phyloP scores from a whole-genome alignment of 164 flowering plant genomes.

The Liriodendron chinense region DNA sequence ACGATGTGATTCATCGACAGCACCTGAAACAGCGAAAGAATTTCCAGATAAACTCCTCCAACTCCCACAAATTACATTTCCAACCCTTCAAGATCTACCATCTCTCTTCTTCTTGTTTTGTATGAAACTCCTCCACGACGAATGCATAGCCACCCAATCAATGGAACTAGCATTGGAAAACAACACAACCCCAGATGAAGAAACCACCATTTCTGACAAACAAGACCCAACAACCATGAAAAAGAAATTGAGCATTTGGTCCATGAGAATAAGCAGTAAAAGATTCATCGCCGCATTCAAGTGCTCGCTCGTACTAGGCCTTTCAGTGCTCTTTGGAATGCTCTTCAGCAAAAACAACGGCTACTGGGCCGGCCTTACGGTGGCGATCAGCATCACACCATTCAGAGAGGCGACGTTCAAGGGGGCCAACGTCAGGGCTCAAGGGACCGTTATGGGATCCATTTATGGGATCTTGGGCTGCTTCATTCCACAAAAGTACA shows the following conservation, averaged over 20 bases:
- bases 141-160: slow-evolving; percentile 15
- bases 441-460: slow-evolving; percentile 82
- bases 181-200: slow-evolving; percentile 2
- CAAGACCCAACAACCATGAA: slow-evolving; percentile 15
- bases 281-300: slow-evolving; percentile 62
- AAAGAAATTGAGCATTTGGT: slow-evolving; percentile 2
- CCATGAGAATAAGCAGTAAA: slow-evolving; percentile 13
- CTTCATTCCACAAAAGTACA: slow-evolving; percentile 47
- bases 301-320: slow-evolving; percentile 65
- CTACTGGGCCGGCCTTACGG: slow-evolving; percentile 72
- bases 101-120: slow-evolving; percentile 79
- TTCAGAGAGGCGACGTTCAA: slow-evolving; percentile 70
- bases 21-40: slow-evolving; percentile 35
- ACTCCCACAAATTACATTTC: slow-evolving; percentile 32
- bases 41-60: slow-evolving; percentile 26
- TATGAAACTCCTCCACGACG: slow-evolving; percentile 44
- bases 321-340: slow-evolving; percentile 65
- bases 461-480: slow-evolving; percentile 79
- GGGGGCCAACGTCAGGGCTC: slow-evolving; percentile 66
- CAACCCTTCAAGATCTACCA: slow-evolving; percentile 42
- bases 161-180: slow-evolving; percentile 1
- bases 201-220: slow-evolving; percentile 5
- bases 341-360: slow-evolving; percentile 63
- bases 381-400: slow-evolving; percentile 58
- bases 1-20: slow-evolving; percentile 33